These are phyloP conservation scores for Starmerella floris DNA, from an alignment of 805 yeast species.

Conservation along the genomic window DNA sequence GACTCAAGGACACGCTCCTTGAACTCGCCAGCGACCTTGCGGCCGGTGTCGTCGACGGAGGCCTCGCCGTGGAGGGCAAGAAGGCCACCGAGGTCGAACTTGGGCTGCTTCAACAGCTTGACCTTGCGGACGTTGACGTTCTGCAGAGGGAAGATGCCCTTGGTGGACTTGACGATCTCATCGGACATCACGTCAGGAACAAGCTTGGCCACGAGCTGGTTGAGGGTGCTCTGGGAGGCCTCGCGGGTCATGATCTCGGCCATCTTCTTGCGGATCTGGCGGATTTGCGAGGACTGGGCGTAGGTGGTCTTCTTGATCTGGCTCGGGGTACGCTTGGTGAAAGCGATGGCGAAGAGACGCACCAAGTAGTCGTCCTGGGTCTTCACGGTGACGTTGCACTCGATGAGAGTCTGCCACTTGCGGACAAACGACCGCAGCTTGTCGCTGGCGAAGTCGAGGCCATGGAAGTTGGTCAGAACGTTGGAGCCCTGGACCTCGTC, in stretches of 20 bases:
- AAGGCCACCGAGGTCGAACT: constrained; percentile 93
- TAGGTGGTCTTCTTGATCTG: constrained; percentile 95
- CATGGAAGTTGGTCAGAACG: constrained; percentile 98
- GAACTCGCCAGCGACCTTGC: constrained; percentile 85
- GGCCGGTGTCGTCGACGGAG: constrained; percentile 89
- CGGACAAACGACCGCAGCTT: constrained; percentile 94
- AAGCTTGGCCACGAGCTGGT: constrained; percentile 93
- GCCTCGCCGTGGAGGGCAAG: constrained; percentile 96
- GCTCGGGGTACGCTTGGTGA: constrained; percentile 95
- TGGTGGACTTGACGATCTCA: constrained; percentile 94
- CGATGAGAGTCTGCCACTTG: constrained; percentile 98
- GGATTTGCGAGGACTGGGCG: constrained; percentile 95
- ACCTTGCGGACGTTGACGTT: constrained; percentile 98
- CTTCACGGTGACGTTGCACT: constrained; percentile 96
- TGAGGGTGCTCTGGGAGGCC: constrained; percentile 85
- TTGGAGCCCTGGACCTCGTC: constrained; percentile 99
- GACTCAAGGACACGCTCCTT: constrained; percentile 97
- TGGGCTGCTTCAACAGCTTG: constrained; percentile 96
- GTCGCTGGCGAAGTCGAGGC: constrained; percentile 95
- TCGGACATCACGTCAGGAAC: constrained; percentile 98
- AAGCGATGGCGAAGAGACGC: constrained; percentile 93
- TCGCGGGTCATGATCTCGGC: constrained; percentile 91
- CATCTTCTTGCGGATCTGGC: constrained; percentile 95
- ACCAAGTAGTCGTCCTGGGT: constrained; percentile 94
- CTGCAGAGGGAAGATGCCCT: constrained; percentile 91